phyloP scores from a whole-genome alignment of 768 basidiomycete species.

The Hortiboletus campestris region DNA sequence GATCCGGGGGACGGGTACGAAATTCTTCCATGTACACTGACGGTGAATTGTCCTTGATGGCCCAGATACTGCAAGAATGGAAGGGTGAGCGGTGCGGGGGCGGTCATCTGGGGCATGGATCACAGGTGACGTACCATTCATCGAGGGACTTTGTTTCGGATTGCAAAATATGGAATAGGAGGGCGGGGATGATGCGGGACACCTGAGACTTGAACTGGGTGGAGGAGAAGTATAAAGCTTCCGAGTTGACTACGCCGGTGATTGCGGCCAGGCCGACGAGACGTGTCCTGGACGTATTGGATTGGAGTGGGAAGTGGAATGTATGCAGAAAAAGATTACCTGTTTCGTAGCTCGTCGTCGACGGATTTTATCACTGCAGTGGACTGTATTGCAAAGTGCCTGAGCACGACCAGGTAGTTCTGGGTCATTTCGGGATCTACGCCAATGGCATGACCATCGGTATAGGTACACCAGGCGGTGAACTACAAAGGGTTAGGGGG shows the following conservation, averaged over 20 bases:
- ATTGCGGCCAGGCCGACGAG: slow-evolving; percentile 85
- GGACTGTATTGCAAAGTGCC: slow-evolving; percentile 63
- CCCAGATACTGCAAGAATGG: slow-evolving; percentile 44
- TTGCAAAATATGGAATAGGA: slow-evolving; percentile 65
- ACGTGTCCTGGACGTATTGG: slow-evolving; percentile 54
- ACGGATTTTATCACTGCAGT: slow-evolving; percentile 42
- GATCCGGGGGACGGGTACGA: slow-evolving; percentile 70
- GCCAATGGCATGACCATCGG: slow-evolving; percentile 81
- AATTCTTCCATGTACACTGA: slow-evolving; percentile 86
- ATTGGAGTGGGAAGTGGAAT: not conserved
- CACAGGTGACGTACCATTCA: slow-evolving; percentile 52
- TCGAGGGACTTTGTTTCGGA: slow-evolving; percentile 59
- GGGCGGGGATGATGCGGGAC: slow-evolving; percentile 64
- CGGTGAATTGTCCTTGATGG: slow-evolving; percentile 64
- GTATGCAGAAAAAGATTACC: slow-evolving; percentile 41
- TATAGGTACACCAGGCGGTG: slow-evolving; percentile 89
- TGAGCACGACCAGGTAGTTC: slow-evolving; percentile 67
- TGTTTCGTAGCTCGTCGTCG: slow-evolving; percentile 73
- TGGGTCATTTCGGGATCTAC: slow-evolving; percentile 68
- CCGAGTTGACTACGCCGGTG: slow-evolving; percentile 76
- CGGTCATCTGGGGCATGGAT: not conserved
- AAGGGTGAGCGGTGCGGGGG: not conserved
- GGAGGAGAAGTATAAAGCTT: slow-evolving; percentile 74
- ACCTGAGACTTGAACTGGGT: slow-evolving; percentile 73
- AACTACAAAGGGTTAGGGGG: slow-evolving; percentile 49